Conservation (phyloP, 78 protist genomes). For the Chrysochromulina parva region DNA sequence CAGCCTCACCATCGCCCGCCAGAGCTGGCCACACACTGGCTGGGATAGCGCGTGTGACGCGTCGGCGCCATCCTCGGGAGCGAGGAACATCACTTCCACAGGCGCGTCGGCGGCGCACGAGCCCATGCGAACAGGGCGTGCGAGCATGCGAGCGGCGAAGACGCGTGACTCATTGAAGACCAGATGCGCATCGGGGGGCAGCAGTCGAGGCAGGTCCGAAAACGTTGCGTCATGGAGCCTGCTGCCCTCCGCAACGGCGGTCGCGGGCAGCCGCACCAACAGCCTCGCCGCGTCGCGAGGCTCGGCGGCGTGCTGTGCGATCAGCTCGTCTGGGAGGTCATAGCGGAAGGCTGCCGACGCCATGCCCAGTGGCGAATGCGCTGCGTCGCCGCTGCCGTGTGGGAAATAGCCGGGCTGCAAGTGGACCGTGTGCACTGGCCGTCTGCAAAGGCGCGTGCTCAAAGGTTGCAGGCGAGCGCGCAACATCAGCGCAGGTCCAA, state of each 20-base stretch:
- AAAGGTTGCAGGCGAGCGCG: too few species aligned
- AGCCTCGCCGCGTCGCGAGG: conserved; percentile 35
- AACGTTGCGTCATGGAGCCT: background rate
- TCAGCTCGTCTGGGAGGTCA: conserved; percentile 26
- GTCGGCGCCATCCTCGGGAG: background rate
- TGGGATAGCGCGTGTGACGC: background rate
- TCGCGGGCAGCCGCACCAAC: background rate
- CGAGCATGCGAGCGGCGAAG: background rate
- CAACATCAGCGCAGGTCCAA: too few species aligned
- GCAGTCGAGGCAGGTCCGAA: background rate
- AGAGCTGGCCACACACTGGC: background rate
- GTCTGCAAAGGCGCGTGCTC: too few species aligned
- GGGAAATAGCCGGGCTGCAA: too few species aligned
- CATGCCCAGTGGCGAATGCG: too few species aligned
- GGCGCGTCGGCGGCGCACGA: background rate
- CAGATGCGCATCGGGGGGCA: conserved; percentile 19
- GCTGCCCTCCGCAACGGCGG: background rate
- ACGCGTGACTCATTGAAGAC: conserved; percentile 40
- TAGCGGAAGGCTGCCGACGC: conserved; percentile 7
- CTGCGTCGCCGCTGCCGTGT: too few species aligned
- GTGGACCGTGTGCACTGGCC: too few species aligned
- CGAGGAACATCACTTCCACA: conserved; percentile 25
- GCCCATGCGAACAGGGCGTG: too few species aligned
- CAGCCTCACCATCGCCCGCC: conserved; percentile 23
- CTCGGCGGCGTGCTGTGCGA: conserved; percentile 27